Evolutionary conservation across 306 rosid genomes (phyloP).

Genomic region (Benincasa hispida): DNA sequence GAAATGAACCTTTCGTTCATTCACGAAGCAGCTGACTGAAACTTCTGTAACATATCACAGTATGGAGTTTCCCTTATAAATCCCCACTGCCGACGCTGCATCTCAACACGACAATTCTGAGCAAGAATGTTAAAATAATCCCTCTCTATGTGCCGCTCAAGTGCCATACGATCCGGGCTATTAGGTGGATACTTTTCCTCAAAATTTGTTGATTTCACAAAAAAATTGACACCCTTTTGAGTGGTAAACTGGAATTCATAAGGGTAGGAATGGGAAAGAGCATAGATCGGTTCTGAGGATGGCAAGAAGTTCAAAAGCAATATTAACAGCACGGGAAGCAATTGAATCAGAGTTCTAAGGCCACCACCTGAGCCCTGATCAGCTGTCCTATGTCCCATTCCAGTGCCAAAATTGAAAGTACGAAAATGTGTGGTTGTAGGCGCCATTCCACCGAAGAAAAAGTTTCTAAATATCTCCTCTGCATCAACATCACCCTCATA

Average conservation of each 20-base stretch:
- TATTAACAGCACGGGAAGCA: conserved; percentile 66
- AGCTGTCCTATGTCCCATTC: conserved; percentile 46
- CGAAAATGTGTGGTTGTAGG: conserved; percentile 55
- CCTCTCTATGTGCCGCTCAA: conserved; percentile 62
- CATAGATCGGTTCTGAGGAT: conserved; percentile 63
- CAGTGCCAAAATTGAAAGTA: conserved; percentile 67
- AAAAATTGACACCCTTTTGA: conserved; percentile 64
- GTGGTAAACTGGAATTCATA: conserved; percentile 52
- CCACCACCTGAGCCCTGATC: conserved; percentile 59
- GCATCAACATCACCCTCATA: conserved; percentile 80
- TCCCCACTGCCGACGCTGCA: conserved; percentile 93
- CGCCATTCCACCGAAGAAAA: conserved; percentile 91
- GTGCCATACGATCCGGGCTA: conserved; percentile 23
- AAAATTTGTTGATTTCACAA: conserved; percentile 60
- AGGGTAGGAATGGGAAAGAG: conserved; percentile 51
- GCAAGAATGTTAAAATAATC: conserved; percentile 59
- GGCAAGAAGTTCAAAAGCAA: conserved; percentile 62
- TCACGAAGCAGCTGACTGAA: conserved; percentile 30
- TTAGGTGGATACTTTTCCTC: conserved; percentile 45
- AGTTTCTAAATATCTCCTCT: conserved; percentile 81
- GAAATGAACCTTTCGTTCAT: conserved; percentile 23
- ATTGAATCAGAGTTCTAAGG: conserved; percentile 44
- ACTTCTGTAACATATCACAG: conserved; percentile 64
- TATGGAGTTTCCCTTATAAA: conserved; percentile 70
- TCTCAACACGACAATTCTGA: conserved; percentile 72